phyloP scores from a whole-genome alignment of 1,284 basidiomycete genomes.

The Gomphus bonarii region DNA sequence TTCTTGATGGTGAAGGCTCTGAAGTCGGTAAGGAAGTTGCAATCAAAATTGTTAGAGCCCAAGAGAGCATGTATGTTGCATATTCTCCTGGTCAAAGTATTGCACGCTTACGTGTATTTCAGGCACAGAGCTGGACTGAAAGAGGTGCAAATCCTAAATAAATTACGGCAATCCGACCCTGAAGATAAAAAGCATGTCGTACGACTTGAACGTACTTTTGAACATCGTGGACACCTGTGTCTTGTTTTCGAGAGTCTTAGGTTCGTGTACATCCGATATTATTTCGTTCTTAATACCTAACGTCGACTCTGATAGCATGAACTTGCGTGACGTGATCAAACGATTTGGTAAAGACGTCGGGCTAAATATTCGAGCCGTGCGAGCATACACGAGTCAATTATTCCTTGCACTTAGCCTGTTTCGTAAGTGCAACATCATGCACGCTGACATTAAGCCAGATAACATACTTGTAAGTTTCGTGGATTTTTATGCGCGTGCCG shows the following conservation, averaged over 20 bases:
- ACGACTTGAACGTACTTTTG: constrained; percentile 86
- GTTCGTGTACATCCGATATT: constrained; percentile 32
- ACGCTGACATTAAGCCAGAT: constrained; percentile 97
- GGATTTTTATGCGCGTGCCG: too few species aligned
- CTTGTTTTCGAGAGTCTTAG: constrained; percentile 93
- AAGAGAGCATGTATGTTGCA: constrained; percentile 86
- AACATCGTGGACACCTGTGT: constrained; percentile 93
- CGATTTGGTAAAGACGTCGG: constrained; percentile 99
- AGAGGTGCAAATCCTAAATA: constrained; percentile 83
- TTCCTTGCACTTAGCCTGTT: constrained; percentile 83
- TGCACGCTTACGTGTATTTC: constrained; percentile 10
- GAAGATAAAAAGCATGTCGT: constrained; percentile 97
- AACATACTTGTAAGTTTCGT: constrained; percentile 69
- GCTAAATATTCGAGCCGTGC: constrained; percentile 92
- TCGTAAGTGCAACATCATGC: constrained; percentile 87
- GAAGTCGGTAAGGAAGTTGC: constrained; percentile 80
- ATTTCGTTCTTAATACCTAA: background rate
- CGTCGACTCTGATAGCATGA: constrained; percentile 59
- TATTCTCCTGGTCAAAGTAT: background rate
- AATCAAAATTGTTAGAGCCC: constrained; percentile 93
- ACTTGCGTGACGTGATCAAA: constrained; percentile 95
- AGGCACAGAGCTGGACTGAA: constrained; percentile 95
- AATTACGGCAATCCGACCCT: constrained; percentile 81
- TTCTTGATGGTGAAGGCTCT: constrained; percentile 60
- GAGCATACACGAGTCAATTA: constrained; percentile 94